A percentile compares a stretch with the other conserved stretches of the same genome.
These are phyloP conservation scores for Penicillium expansum DNA, from an alignment of 2,329 filamentous ascomycete genomes.

Conservation along the genomic window DNA sequence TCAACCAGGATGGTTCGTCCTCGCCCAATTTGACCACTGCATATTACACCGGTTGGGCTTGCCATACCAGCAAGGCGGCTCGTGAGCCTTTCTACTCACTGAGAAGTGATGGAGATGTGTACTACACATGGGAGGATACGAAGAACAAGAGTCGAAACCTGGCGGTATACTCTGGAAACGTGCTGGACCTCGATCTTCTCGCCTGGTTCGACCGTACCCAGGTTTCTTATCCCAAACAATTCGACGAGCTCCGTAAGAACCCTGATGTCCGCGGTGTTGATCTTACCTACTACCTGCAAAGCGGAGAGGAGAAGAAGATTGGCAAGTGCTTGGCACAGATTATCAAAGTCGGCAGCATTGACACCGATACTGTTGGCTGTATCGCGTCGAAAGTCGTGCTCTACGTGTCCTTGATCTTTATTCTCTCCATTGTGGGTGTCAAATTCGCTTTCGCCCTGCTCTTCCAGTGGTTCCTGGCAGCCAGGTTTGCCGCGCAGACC, in stretches of 20 bases:
- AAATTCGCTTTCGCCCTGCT: conserved; percentile 86
- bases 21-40: conserved; percentile 69
- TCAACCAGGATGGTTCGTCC: conserved; percentile 89
- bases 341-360: conserved; percentile 91
- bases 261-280: conserved; percentile 75
- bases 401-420: conserved; percentile 88
- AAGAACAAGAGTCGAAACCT: conserved; percentile 85
- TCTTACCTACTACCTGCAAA: conserved; percentile 83
- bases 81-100: conserved; percentile 76
- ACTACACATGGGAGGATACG: conserved; percentile 93
- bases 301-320: conserved; percentile 71
- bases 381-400: conserved; percentile 97
- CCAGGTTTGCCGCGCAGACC: conserved; percentile 77
- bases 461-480: conserved; percentile 95
- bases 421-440: conserved; percentile 78
- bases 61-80: conserved; percentile 71
- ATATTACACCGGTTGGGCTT: conserved; percentile 81
- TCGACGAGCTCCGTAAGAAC: conserved; percentile 74
- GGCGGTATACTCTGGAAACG: conserved; percentile 89
- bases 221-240: conserved; percentile 71
- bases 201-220: conserved; percentile 84
- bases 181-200: conserved; percentile 84
- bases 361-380: conserved; percentile 93
- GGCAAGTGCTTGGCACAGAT: conserved; percentile 89
- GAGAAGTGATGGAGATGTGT: conserved; percentile 74